Percentiles rank a stretch among this genome's conserved stretches.
phyloP scores from a whole-genome alignment of 2,329 filamentous ascomycete species.

The Zasmidium angulare region DNA sequence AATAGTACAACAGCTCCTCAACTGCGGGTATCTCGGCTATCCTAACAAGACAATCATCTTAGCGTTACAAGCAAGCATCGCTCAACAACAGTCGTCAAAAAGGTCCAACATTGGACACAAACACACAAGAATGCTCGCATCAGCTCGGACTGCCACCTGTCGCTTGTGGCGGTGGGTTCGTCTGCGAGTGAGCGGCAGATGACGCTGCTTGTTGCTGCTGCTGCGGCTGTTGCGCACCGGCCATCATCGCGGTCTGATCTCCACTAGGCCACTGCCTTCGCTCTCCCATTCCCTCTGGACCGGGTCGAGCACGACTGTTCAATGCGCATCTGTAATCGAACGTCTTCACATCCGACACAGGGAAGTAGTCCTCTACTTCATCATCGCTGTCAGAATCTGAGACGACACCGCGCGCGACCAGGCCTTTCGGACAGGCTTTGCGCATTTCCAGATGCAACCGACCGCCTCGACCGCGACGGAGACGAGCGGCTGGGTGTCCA shows the following conservation, averaged over 20 bases:
- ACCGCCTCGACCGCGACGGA: conserved; percentile 80
- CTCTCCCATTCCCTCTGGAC: conserved; percentile 21
- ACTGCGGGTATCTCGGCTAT: conserved; percentile 29
- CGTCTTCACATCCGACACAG: conserved; percentile 48
- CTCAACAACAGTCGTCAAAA: conserved; percentile 3
- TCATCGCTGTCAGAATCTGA: conserved; percentile 86
- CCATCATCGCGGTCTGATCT: conserved; percentile 25
- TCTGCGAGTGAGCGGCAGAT: conserved; percentile 4
- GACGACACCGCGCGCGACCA: conserved; percentile 34
- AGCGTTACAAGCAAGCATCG: conserved; percentile 2
- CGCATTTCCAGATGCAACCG: conserved; percentile 78
- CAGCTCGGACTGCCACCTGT: conserved; percentile 5
- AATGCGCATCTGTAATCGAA: conserved; percentile 67
- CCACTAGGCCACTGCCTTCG: conserved; percentile 19
- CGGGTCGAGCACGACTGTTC: conserved; percentile 44
- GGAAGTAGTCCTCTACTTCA: conserved; percentile 51
- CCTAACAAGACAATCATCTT: conserved; percentile 16
- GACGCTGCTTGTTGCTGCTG: conserved; percentile 16
- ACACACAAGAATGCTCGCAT: background rate
- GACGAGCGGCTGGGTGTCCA: conserved; percentile 66
- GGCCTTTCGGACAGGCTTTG: conserved; percentile 25
- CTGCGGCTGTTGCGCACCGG: conserved; percentile 15
- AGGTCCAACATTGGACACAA: conserved; percentile 4
- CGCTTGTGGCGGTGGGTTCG: conserved; percentile 4
- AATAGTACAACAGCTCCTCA: conserved; percentile 14